phyloP scores from a whole-genome alignment of 2,329 filamentous ascomycete genomes.

The Albophoma yamanashiensis region DNA sequence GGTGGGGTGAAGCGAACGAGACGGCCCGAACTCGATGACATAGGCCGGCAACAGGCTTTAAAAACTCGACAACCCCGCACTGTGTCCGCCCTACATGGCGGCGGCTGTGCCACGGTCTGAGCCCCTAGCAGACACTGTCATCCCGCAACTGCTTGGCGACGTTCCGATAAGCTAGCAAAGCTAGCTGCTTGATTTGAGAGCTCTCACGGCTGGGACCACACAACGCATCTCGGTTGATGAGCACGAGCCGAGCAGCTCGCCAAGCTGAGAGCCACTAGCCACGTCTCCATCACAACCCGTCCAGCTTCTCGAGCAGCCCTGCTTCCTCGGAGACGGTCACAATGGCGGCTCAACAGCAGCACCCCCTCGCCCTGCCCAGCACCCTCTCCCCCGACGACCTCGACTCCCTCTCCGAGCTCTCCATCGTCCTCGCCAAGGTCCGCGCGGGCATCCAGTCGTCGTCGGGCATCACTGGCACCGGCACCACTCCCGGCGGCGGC shows the following conservation, averaged over 20 bases:
- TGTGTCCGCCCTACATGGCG: background rate
- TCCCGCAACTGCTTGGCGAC: background rate
- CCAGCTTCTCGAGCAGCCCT: background rate
- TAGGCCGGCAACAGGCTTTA: background rate
- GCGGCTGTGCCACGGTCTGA: background rate
- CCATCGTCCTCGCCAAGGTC: conserved; percentile 66
- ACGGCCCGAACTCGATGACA: background rate
- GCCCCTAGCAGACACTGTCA: background rate
- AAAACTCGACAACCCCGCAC: background rate
- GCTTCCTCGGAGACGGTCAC: background rate
- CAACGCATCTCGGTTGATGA: background rate
- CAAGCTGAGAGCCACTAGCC: background rate
- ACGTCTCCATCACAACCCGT: background rate
- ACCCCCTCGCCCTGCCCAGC: conserved; percentile 41
- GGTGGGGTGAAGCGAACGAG: background rate
- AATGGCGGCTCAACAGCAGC: conserved; percentile 14
- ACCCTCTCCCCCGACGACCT: conserved; percentile 73
- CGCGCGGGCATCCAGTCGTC: conserved; percentile 37
- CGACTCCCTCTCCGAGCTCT: conserved; percentile 75
- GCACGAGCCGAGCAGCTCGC: background rate
- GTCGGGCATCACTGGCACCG: conserved; percentile 26
- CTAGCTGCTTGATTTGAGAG: background rate
- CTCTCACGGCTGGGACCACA: background rate
- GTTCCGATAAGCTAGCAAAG: background rate
- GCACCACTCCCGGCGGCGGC: conserved; percentile 23